Conservation (phyloP, 768 basidiomycete species). For the Xerocomellus amylosporus region DNA sequence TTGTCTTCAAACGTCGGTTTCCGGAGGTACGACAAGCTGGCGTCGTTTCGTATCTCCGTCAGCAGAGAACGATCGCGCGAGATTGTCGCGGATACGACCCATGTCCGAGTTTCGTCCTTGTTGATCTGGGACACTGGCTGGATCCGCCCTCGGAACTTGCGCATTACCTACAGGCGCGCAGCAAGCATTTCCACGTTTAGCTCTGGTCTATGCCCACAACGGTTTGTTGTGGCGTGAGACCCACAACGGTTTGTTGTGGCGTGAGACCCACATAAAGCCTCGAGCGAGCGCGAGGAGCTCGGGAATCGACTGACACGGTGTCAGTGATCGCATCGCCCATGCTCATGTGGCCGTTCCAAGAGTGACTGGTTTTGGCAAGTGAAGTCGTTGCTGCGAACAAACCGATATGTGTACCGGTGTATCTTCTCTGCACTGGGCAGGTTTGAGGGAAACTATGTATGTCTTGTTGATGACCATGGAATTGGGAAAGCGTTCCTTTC, state of each 20-base stretch:
- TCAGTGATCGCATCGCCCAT: slow-evolving; percentile 82
- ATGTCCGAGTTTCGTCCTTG: slow-evolving; percentile 92
- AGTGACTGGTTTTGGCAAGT: slow-evolving; percentile 33
- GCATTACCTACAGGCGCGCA: slow-evolving; percentile 33
- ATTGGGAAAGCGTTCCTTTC: slow-evolving; percentile 78
- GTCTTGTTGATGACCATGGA: slow-evolving; percentile 66
- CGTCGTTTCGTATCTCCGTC: slow-evolving; percentile 68
- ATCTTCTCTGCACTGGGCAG: slow-evolving; percentile 49
- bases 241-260: no score
- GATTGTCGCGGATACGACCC: slow-evolving; percentile 85
- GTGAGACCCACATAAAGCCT: slow-evolving; percentile 84
- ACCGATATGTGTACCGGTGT: slow-evolving; percentile 77
- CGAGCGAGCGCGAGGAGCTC: slow-evolving; percentile 78
- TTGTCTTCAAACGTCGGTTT: slow-evolving; percentile 58
- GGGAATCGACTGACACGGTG: slow-evolving; percentile 85
- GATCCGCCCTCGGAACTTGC: slow-evolving; percentile 11
- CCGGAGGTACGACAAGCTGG: slow-evolving; percentile 76
- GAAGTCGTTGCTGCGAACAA: slow-evolving; percentile 40
- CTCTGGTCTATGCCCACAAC: slow-evolving; percentile 82
- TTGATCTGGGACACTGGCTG: slow-evolving; percentile 74
- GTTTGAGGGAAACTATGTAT: slow-evolving; percentile 30
- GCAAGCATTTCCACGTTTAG: slow-evolving; percentile 51
- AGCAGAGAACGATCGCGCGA: slow-evolving; percentile 83
- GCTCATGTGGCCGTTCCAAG: slow-evolving; percentile 75
- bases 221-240: slow-evolving; percentile 61